A percentile compares a stretch with the other conserved stretches of the same genome.
phyloP scores from a whole-genome alignment of 2,329 filamentous ascomycete genomes.

The Stemphylium beticola region DNA sequence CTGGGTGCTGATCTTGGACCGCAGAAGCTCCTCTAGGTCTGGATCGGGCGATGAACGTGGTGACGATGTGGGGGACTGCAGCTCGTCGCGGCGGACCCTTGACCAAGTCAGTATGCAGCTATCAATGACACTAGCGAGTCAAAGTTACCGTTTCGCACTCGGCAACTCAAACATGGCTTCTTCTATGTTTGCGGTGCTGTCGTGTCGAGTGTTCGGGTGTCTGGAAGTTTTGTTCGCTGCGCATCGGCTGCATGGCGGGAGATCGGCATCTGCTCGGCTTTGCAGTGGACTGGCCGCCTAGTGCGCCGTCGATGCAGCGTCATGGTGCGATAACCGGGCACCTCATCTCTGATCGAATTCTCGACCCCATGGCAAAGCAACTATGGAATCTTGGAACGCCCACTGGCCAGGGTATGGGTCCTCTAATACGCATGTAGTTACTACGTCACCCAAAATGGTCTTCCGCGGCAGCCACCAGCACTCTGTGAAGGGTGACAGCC shows the following conservation, averaged over 20 bases:
- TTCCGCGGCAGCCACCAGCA: conserved; percentile 6
- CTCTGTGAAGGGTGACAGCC: background rate
- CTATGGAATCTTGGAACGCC: background rate
- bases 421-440: conserved; percentile 15
- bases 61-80: conserved; percentile 42
- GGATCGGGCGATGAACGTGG: conserved; percentile 46
- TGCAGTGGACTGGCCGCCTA: background rate
- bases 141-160: conserved; percentile 33
- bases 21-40: conserved; percentile 38
- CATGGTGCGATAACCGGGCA: conserved; percentile 5
- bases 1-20: conserved; percentile 29
- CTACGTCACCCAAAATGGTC: background rate
- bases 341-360: conserved; percentile 2
- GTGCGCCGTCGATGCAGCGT: conserved; percentile 1
- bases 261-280: conserved; percentile 10
- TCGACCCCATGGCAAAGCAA: conserved; percentile 1
- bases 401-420: conserved; percentile 7
- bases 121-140: background rate
- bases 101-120: conserved; percentile 14
- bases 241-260: conserved; percentile 13
- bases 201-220: background rate
- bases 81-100: conserved; percentile 45
- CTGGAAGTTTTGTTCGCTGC: conserved; percentile 1
- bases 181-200: background rate
- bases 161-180: conserved; percentile 32